Evolutionary conservation across 2,329 filamentous ascomycete genomes (phyloP), one percentile per base, ranked within the genome.

Genomic region (Sphaerulina musiva): DNA sequence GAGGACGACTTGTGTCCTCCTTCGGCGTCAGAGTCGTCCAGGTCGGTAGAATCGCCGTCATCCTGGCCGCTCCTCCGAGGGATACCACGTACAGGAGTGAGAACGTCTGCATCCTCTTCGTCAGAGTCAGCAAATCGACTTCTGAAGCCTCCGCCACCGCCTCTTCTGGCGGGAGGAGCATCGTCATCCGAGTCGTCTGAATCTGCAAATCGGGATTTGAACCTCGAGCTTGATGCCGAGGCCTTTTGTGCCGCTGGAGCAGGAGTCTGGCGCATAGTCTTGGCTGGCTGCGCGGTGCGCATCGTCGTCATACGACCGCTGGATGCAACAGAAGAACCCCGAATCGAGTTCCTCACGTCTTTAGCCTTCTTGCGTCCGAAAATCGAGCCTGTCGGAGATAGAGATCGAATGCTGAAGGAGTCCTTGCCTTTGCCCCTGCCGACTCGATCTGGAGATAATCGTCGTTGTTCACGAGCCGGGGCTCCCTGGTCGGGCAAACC

Each of bases 301-400:
- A 67, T 39, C 6, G 50, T 50, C 9, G 60, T 62, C 49, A 53
- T 62, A 5, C 58, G 57, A 52, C 48, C 51, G 12, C 55, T 56
- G 4, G 41, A 46, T 47, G 66, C 65, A 9, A 62, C 60, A 42
- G 62, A 63, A 8, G 47, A 53, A 6, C 64, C 64, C 14, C 68
- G 61, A 10, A 69, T 50, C 12, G 63, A 64, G 14, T 59, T 54
- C 14, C 63, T 55, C 26, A 67, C 50, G 9, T 60, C 60, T 43
- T 67, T 62, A 1, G 50, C 51, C 44, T 62, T 63, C 46, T 63
- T 64, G 36, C 65, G 62, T 29, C 67, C 63, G 29, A 81, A 78
- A 40, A 77, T 69, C 8, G 81, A 80, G 12, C 79, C 78, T 1
- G 80, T 74, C 0, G 87, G 88, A 1, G 87, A 91, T 40, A 87